Evolutionary conservation across 2,329 filamentous ascomycete genomes (phyloP).

Genomic region (Fusarium dlaminii): DNA sequence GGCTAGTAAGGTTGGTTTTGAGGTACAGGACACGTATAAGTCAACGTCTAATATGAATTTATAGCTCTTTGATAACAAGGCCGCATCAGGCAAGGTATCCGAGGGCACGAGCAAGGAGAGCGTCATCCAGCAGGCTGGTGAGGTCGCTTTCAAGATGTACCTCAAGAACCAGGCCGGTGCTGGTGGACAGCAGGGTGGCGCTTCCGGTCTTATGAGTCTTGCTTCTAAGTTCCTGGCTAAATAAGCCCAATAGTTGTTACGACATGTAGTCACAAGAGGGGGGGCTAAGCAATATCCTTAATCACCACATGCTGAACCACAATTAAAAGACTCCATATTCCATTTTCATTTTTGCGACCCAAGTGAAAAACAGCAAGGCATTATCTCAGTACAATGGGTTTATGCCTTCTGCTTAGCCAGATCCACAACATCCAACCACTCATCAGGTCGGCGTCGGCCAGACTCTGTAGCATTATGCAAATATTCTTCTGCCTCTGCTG

Average conservation of each 20-base stretch:
- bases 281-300: not conserved
- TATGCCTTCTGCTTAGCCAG: constrained; percentile 31
- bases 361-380: not conserved
- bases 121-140: constrained; percentile 79
- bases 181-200: constrained; percentile 55
- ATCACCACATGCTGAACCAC: not conserved
- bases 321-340: not conserved
- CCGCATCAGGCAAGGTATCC: constrained; percentile 61
- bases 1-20: constrained; percentile 73
- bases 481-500: constrained; percentile 65
- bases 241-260: not conserved
- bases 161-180: constrained; percentile 71
- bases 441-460: constrained; percentile 60
- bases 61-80: constrained; percentile 69
- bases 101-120: constrained; percentile 79
- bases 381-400: not conserved
- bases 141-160: constrained; percentile 92
- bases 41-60: constrained; percentile 8
- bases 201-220: constrained; percentile 52
- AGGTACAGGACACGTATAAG: too few relatives aligned
- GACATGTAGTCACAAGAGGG: not conserved
- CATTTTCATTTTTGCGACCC: not conserved
- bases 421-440: constrained; percentile 68
- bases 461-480: constrained; percentile 59
- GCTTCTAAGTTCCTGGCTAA: constrained; percentile 58